Conservation (phyloP, 495 filamentous ascomycete genomes). For the Usnea hakonensis region DNA sequence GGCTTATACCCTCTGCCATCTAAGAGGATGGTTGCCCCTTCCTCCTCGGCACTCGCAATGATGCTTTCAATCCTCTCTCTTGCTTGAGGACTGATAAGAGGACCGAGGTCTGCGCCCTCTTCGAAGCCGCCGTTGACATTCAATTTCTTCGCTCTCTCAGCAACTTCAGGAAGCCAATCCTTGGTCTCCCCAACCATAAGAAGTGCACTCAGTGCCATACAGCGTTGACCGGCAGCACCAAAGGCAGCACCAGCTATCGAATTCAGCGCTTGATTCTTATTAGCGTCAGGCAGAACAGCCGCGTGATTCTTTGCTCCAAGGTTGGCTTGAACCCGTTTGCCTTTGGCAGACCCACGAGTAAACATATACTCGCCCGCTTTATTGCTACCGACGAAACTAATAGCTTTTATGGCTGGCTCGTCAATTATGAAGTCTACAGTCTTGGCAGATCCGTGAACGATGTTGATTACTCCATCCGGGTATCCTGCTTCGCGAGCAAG, state of each 20-base stretch:
- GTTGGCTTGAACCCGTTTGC: slow-evolving; percentile 93
- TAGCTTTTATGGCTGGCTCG: slow-evolving; percentile 93
- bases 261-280: slow-evolving; percentile 96
- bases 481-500: slow-evolving; percentile 87
- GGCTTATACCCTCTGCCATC: slow-evolving; percentile 87
- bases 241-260: slow-evolving; percentile 93
- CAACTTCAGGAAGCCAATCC: slow-evolving; percentile 85
- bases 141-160: slow-evolving; percentile 82
- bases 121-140: slow-evolving; percentile 94
- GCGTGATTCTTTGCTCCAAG: slow-evolving; percentile 98
- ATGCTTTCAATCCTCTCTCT: slow-evolving; percentile 83
- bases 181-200: slow-evolving; percentile 94
- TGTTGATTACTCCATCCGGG: slow-evolving; percentile 87
- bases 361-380: slow-evolving; percentile 97
- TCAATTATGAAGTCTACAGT: slow-evolving; percentile 98
- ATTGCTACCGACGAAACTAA: slow-evolving; percentile 95
- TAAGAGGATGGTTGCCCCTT: slow-evolving; percentile 91
- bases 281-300: slow-evolving; percentile 87
- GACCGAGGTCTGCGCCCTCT: slow-evolving; percentile 87
- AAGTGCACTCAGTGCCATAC: slow-evolving; percentile 91
- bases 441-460: slow-evolving; percentile 83
- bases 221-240: slow-evolving; percentile 92
- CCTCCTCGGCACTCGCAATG: slow-evolving; percentile 81
- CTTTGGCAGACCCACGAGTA: slow-evolving; percentile 79
- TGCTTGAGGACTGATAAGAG: slow-evolving; percentile 88